Evolutionary conservation across 345 rosid species (phyloP).

Genomic region (Hibiscus syriacus): DNA sequence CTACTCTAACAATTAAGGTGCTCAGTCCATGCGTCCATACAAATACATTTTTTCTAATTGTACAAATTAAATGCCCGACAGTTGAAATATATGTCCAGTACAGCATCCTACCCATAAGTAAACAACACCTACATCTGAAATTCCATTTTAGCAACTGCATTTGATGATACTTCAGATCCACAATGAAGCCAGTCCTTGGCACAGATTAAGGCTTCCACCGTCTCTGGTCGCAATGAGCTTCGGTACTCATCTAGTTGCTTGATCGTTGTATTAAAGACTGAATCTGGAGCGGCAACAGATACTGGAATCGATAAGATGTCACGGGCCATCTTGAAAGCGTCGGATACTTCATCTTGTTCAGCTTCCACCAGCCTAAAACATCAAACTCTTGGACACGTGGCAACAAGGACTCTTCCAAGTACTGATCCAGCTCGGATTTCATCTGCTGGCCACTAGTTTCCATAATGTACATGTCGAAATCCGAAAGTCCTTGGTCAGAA

Average conservation of each 20-base stretch:
- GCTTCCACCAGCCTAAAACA: constrained; percentile 89
- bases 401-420: constrained; percentile 70
- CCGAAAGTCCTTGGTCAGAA: constrained; percentile 60
- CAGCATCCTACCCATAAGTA: too few relatives aligned
- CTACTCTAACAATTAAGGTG: constrained; percentile 11
- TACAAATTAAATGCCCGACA: constrained; percentile 10
- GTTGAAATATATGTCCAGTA: too few relatives aligned
- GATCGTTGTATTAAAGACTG: constrained; percentile 43
- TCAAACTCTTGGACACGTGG: constrained; percentile 76
- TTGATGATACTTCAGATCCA: constrained; percentile 34
- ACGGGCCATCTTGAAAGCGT: constrained; percentile 87
- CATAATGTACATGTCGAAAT: constrained; percentile 75
- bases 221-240: constrained; percentile 73
- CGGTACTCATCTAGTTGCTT: constrained; percentile 67
- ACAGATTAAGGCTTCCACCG: constrained; percentile 78
- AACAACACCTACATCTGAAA: constrained; percentile 22
- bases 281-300: constrained; percentile 42
- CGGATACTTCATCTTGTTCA: constrained; percentile 73
- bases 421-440: constrained; percentile 84
- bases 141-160: constrained; percentile 53
- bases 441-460: constrained; percentile 60
- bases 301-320: constrained; percentile 67
- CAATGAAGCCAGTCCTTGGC: constrained; percentile 81
- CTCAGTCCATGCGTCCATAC: constrained; percentile 16
- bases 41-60: constrained; percentile 8